Evolutionary conservation across 768 basidiomycete species (phyloP), one percentile per base, ranked within the genome.

Genomic region (Lepiota brunneoincarnata): DNA sequence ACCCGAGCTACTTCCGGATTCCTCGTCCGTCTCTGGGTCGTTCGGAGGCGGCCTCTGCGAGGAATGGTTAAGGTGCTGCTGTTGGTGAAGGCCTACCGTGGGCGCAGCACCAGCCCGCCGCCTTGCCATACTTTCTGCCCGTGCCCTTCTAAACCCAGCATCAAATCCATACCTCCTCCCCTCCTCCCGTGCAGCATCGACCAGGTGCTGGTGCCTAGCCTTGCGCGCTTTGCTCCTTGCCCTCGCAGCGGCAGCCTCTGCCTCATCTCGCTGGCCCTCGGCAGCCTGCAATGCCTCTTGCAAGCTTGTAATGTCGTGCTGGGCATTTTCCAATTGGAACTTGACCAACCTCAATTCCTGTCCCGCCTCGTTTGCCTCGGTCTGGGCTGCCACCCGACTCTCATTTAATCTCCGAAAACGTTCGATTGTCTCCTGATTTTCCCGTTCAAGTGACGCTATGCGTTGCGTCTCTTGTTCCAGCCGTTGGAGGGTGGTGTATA

Each of bases 181-280:
- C 59, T 86, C 82, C 51, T 85, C 82, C 50, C 78, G 72, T 1
- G 85, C 85, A 42, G 68, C 57, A 49, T 79, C 72, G 17, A 84
- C 67, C 39, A 83, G 58, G 12, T 75, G 71, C 54, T 82, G 76
- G 59, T 81, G 78, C 7, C 73, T 75, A 43, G 84, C 59, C 60
- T 74, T 72, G 49, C 83, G 69, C 26, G 81, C 81, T 49, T 70
- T 74, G 17, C 72, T 73, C 37, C 82, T 74, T 21, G 81, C 81
- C 20, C 75, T 73, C 15, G 73, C 73, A 1, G 81, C 82, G 18
- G 75, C 75, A 6, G 72, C 67, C 62, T 85, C 83, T 0, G 85
- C 85, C 5, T 84, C 79, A 24, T 83, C 75, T 21, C 80, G 75
- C 54, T 84, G 75, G 10, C 67, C 68, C 64, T 83, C 80, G 5